These are phyloP conservation scores for Sequoia sempervirens DNA, from an alignment of 75 land plant genomes.

Conservation along the genomic window DNA sequence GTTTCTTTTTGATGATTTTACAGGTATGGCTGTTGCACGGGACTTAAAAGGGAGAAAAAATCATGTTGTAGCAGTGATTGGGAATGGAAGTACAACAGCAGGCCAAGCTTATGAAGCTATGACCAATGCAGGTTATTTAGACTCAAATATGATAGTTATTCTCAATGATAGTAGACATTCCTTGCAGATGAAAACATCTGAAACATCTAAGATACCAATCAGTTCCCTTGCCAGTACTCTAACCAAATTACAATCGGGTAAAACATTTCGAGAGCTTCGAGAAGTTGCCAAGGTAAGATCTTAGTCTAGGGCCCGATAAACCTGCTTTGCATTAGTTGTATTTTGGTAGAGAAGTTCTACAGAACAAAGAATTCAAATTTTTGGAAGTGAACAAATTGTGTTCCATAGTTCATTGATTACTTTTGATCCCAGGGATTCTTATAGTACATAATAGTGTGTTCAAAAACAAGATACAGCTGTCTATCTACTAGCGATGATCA, in stretches of 20 bases:
- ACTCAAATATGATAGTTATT: constrained; percentile 63
- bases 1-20: background rate
- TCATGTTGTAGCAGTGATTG: constrained; percentile 44
- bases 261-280: constrained; percentile 38
- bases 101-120: constrained; percentile 75
- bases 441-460: background rate
- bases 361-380: too few relatives aligned
- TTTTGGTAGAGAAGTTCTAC: background rate
- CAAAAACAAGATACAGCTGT: background rate
- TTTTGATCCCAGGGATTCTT: background rate
- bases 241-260: constrained; percentile 59
- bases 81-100: constrained; percentile 59
- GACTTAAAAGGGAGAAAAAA: constrained; percentile 55
- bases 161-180: constrained; percentile 60
- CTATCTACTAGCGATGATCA: background rate
- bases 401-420: background rate
- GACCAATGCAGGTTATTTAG: constrained; percentile 70
- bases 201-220: constrained; percentile 34
- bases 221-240: constrained; percentile 47
- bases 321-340: background rate
- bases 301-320: background rate
- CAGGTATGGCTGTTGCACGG: constrained; percentile 73
- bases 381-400: too few relatives aligned
- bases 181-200: constrained; percentile 34
- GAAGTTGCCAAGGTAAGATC: constrained; percentile 56